phyloP scores from a whole-genome alignment of 169 alveolate genomes.

The Sarcocystis neurona region DNA sequence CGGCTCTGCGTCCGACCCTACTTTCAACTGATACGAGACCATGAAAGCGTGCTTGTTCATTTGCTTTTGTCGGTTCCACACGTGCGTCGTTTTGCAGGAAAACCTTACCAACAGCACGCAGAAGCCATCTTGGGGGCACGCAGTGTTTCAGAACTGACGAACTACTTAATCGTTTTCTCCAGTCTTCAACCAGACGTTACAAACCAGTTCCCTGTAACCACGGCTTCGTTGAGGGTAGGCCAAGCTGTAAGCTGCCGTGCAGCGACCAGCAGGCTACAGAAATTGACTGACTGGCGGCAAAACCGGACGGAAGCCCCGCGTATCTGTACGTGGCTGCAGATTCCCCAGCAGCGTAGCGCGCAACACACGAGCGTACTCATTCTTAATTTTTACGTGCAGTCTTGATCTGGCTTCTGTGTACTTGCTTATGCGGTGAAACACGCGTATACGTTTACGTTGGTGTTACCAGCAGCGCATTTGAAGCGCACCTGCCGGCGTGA shows the following conservation, averaged over 20 bases:
- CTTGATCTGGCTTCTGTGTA: neutral
- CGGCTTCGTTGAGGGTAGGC: conserved; percentile 43
- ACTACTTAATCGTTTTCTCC: conserved; percentile 30
- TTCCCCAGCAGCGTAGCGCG: neutral
- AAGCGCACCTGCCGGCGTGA: no score
- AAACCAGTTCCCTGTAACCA: conserved; percentile 36
- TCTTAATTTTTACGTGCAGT: neutral
- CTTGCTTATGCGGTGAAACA: neutral
- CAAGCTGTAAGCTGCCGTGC: neutral
- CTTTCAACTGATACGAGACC: neutral
- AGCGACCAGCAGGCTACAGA: neutral
- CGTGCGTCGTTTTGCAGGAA: neutral
- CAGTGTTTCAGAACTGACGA: conserved; percentile 11
- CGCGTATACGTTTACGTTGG: no score
- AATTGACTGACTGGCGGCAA: neutral
- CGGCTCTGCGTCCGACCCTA: neutral
- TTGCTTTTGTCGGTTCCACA: neutral
- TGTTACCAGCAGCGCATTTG: no score
- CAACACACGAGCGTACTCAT: neutral
- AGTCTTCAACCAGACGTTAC: conserved; percentile 28
- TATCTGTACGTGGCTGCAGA: neutral
- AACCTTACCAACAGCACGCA: conserved; percentile 24
- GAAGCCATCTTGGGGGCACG: conserved; percentile 36
- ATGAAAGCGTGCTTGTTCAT: neutral
- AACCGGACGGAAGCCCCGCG: neutral